Conservation (phyloP, 495 filamentous ascomycete genomes). For the Lichenothelia convexa region DNA sequence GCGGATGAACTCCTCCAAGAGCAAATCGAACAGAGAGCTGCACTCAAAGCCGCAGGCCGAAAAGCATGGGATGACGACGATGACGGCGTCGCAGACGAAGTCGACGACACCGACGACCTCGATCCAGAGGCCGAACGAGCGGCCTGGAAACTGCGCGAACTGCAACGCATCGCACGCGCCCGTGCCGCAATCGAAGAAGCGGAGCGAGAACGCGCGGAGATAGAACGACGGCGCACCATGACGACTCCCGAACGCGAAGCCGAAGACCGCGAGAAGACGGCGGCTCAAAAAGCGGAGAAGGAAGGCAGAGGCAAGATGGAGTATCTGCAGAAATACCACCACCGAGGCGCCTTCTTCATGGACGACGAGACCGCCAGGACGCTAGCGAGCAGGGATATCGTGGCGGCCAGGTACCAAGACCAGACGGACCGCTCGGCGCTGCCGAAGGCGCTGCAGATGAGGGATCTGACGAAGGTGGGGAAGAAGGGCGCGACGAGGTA, state of each 20-base stretch:
- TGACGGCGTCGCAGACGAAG: constrained; percentile 39
- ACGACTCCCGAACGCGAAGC: constrained; percentile 71
- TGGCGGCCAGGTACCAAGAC: constrained; percentile 62
- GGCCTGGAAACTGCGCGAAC: constrained; percentile 84
- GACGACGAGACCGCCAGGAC: constrained; percentile 58
- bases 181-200: constrained; percentile 64
- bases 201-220: constrained; percentile 75
- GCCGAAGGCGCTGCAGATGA: constrained; percentile 82
- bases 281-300: constrained; percentile 63
- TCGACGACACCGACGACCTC: constrained; percentile 71
- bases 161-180: constrained; percentile 71
- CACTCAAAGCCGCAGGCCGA: constrained; percentile 54
- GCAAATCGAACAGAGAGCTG: constrained; percentile 63
- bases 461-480: constrained; percentile 85
- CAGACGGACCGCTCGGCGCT: constrained; percentile 62
- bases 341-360: constrained; percentile 90
- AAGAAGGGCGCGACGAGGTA: constrained; percentile 85
- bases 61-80: constrained; percentile 79
- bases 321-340: constrained; percentile 91
- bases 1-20: constrained; percentile 70
- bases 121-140: constrained; percentile 81
- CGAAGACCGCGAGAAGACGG: constrained; percentile 66
- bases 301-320: constrained; percentile 67
- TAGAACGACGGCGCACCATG: constrained; percentile 74
- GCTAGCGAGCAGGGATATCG: constrained; percentile 58